These are phyloP conservation scores for Jatropha multifida DNA, from an alignment of 441 rosid genomes.

Conservation along the genomic window DNA sequence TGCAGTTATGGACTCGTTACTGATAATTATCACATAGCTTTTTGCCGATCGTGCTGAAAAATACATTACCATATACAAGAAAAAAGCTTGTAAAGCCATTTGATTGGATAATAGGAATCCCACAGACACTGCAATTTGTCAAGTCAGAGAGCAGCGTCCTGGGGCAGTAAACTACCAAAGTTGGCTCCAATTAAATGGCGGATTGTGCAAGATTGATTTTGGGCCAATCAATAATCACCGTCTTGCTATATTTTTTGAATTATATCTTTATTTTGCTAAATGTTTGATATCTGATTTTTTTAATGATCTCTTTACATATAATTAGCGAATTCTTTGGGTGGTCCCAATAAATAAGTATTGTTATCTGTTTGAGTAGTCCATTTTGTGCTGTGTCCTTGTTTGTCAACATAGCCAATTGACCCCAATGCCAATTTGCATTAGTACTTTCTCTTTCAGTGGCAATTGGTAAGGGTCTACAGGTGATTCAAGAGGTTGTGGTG, in stretches of 20 bases:
- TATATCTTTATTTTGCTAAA: not conserved
- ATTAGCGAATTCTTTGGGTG: not conserved
- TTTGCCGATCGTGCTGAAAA: not conserved
- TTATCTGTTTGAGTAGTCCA: not conserved
- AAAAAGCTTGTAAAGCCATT: not conserved
- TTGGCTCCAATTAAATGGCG: not conserved
- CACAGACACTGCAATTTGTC: not conserved
- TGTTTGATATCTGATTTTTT: not conserved
- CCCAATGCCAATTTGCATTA: conserved; percentile 1
- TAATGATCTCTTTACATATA: not conserved
- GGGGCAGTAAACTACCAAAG: not conserved
- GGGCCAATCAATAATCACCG: not conserved
- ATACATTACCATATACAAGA: not conserved
- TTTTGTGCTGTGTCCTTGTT: not conserved
- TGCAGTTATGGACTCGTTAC: not conserved
- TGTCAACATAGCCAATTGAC: not conserved
- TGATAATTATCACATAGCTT: not conserved
- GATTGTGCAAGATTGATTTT: not conserved
- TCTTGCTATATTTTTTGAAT: not conserved
- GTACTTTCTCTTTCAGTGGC: conserved; percentile 5
- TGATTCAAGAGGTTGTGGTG: conserved; percentile 3
- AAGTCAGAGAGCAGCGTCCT: not conserved
- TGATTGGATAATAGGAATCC: not conserved
- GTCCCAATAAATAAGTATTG: conserved; percentile 13
- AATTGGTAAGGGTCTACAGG: not conserved